phyloP scores from a whole-genome alignment of 1,139 yeast species.

The Petasospora rhodanensis region DNA sequence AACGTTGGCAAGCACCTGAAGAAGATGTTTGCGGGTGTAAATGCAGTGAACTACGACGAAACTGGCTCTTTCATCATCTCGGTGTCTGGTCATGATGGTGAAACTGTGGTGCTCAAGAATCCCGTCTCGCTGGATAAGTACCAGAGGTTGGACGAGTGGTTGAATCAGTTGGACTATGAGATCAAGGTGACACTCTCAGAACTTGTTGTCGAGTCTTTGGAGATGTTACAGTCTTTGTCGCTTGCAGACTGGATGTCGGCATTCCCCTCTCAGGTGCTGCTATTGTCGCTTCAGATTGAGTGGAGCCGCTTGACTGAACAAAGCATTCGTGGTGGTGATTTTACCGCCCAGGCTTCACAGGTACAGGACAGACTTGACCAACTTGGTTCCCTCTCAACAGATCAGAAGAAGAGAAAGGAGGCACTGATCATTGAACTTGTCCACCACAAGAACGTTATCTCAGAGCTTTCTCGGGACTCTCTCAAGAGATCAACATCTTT shows the following conservation, averaged over 20 bases:
- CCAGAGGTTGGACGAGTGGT: conserved; percentile 59
- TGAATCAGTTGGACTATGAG: conserved; percentile 52
- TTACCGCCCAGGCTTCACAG: conserved; percentile 10
- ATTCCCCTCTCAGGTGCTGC: conserved; percentile 55
- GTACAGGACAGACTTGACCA: conserved; percentile 22
- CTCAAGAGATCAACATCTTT: conserved; percentile 26
- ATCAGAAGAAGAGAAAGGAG: conserved; percentile 2
- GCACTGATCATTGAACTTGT: conserved; percentile 59
- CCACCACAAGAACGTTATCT: conserved; percentile 50
- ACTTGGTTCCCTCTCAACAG: conserved; percentile 25
- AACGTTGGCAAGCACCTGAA: conserved; percentile 59
- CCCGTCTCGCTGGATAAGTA: conserved; percentile 43
- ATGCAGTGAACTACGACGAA: conserved; percentile 38
- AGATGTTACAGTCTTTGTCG: no score
- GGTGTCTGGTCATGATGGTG: conserved; percentile 62
- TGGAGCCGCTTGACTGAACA: conserved; percentile 48
- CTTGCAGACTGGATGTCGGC: conserved; percentile 31
- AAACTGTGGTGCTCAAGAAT: conserved; percentile 39
- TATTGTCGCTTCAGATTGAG: conserved; percentile 53
- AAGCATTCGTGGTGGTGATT: conserved; percentile 11
- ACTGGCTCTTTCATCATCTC: conserved; percentile 39
- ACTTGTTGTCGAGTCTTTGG: conserved; percentile 30
- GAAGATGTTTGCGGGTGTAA: conserved; percentile 71
- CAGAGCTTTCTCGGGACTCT: conserved; percentile 22
- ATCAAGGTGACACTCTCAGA: conserved; percentile 45